Evolutionary conservation across 208 protist species (phyloP).

Genomic region (Naegleria gruberi): DNA sequence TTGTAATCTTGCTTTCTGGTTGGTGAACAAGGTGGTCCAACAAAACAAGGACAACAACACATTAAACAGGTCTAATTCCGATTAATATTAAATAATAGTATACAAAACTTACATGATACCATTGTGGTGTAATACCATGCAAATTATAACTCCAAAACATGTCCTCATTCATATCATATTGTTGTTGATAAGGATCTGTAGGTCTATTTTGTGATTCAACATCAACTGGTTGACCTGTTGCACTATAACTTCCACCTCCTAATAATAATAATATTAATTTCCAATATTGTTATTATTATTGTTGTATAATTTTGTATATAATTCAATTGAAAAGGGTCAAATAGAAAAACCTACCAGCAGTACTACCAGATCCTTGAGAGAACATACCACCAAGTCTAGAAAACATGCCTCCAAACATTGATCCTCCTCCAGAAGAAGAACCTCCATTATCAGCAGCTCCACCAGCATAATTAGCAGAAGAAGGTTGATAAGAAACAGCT

Average conservation of each 20-base stretch:
- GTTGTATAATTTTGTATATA: too few species aligned
- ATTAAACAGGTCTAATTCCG: neutral
- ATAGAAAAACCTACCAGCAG: too few species aligned
- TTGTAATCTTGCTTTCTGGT: neutral
- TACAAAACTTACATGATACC: neutral
- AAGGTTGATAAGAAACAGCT: neutral
- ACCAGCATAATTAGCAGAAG: neutral
- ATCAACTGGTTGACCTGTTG: neutral
- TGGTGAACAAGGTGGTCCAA: slow-evolving; percentile 1
- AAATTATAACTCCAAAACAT: slow-evolving; percentile 7
- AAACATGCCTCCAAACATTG: neutral
- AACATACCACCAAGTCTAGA: too few species aligned
- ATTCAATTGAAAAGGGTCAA: too few species aligned
- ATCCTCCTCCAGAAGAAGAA: neutral
- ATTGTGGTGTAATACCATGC: neutral
- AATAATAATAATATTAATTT: neutral
- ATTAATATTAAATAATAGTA: neutral
- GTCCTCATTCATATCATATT: neutral
- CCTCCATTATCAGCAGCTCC: neutral
- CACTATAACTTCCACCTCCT: neutral
- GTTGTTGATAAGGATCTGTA: neutral
- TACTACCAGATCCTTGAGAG: too few species aligned
- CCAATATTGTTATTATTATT: neutral
- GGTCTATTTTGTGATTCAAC: neutral
- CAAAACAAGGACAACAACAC: slow-evolving; percentile 12